These are phyloP conservation scores for Pichia manshurica DNA, from an alignment of 805 yeast species.

Conservation along the genomic window DNA sequence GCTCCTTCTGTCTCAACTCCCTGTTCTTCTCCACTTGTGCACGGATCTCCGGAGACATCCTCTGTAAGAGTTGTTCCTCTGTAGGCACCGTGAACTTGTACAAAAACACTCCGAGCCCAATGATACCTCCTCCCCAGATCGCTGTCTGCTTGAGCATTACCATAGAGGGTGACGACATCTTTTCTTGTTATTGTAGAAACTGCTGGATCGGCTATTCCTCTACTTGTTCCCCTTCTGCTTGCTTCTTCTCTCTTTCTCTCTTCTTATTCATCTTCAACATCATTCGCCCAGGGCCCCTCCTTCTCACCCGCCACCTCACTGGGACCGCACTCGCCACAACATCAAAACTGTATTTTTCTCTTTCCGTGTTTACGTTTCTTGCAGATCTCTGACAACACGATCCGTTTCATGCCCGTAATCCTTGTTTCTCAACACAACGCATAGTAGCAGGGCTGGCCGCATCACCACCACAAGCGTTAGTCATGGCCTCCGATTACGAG, in stretches of 20 bases:
- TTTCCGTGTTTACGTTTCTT: too few relatives aligned
- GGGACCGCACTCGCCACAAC: too few relatives aligned
- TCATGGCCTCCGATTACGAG: neutral
- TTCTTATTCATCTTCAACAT: neutral
- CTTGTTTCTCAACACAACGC: too few relatives aligned
- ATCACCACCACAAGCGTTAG: neutral
- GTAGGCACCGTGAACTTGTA: slow-evolving; percentile 77
- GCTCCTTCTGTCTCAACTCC: slow-evolving; percentile 60
- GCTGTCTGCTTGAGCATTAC: slow-evolving; percentile 27
- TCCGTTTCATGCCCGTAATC: too few relatives aligned
- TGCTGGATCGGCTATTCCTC: neutral
- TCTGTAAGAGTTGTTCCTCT: slow-evolving; percentile 69
- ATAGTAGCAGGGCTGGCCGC: too few relatives aligned
- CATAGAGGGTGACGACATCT: slow-evolving; percentile 11
- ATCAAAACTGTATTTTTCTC: too few relatives aligned
- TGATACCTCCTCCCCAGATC: slow-evolving; percentile 54
- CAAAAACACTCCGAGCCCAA: slow-evolving; percentile 66
- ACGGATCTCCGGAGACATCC: slow-evolving; percentile 77
- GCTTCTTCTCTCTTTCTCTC: neutral
- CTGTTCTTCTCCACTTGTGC: slow-evolving; percentile 65
- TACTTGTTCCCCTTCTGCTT: neutral
- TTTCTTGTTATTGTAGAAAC: neutral
- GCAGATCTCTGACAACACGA: too few relatives aligned
- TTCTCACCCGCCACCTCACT: too few relatives aligned
- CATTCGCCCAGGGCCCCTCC: too few relatives aligned